Evolutionary conservation across 805 yeast genomes (phyloP), one percentile per base, ranked within the genome.

Genomic region (Spathaspora gorwiae): DNA sequence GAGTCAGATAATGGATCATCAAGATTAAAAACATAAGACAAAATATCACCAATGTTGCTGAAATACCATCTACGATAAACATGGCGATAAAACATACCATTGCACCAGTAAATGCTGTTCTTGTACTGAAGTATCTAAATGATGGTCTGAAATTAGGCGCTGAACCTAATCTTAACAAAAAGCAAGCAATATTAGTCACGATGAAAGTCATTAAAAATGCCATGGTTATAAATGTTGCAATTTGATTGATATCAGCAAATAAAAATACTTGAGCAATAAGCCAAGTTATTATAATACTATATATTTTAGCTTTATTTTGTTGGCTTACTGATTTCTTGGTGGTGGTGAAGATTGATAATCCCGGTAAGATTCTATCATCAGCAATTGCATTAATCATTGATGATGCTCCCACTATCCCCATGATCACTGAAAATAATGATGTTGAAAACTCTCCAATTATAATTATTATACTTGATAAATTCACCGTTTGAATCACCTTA

Each of bases 111-210:
- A 82, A 74, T 0, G 99, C 98, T 0, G 98, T 89, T 37, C 77
- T 73, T 40, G 90, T 76, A 55, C 81, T 84, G 68, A 94, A 94
- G 57, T 83, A 94, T 47, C 79, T 83, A 74, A 94, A 94, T 3
- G 96, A 87, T 4, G 99, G 99, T 57, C 99, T 73, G 66, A 94
- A 94, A 62, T 95, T 94, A n/a, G 99, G 99, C 5, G 99, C 99
- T 1, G 96, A 80, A 0, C 97, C 92, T 5, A 94, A 68, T 51
- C 84, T 85, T 54, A 94, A 73, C 43, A 94, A 65, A 59, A 92
- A 90, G 61, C 99, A 95, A 2, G 99, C 98, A 50, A 92, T 64
- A 57, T 94, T 94, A 32, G 95, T 90, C 2, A 92, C 96, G 40
- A 92, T 84, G 57, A 94, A 94, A 0, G 99, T 94, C 94, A 92